A percentile compares a stretch with the other conserved stretches of the same genome.
Conservation (phyloP, 2,329 filamentous ascomycete species). For the Diaporthe eres region DNA sequence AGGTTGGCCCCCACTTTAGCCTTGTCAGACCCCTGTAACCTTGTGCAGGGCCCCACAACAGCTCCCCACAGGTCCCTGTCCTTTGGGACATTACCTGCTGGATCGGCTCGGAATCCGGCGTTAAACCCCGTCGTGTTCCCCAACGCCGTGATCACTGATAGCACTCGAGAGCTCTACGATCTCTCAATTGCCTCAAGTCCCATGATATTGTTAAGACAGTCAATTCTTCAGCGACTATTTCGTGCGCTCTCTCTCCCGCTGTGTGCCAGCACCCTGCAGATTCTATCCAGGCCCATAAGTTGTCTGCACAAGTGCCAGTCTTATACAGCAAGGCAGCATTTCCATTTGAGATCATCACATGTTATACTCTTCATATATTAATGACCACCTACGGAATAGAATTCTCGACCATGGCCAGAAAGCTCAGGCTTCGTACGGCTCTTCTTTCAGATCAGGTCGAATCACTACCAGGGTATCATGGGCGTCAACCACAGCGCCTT, state of each 20-base stretch:
- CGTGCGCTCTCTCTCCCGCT: too few relatives aligned
- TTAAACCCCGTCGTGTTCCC: too few relatives aligned
- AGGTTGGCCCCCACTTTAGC: constrained; percentile 3
- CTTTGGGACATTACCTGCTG: background rate
- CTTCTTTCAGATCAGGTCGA: background rate
- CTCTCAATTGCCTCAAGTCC: too few relatives aligned
- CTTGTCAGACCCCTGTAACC: background rate
- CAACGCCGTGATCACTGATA: too few relatives aligned
- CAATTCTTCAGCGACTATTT: too few relatives aligned
- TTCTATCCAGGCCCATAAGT: too few relatives aligned
- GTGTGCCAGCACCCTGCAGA: too few relatives aligned
- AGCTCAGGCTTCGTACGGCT: background rate
- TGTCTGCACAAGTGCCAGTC: background rate
- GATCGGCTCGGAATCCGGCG: too few relatives aligned
- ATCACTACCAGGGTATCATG: constrained; percentile 3
- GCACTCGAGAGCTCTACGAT: too few relatives aligned
- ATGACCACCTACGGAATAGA: background rate
- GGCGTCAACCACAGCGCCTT: background rate
- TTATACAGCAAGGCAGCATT: background rate
- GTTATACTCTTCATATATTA: background rate
- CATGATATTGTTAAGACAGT: too few relatives aligned
- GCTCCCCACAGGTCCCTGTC: background rate
- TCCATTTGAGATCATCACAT: background rate
- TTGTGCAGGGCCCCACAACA: constrained; percentile 4
- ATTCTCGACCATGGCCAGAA: too few relatives aligned